phyloP scores from a whole-genome alignment of 345 rosid genomes.

The Schrenkiella parvula region DNA sequence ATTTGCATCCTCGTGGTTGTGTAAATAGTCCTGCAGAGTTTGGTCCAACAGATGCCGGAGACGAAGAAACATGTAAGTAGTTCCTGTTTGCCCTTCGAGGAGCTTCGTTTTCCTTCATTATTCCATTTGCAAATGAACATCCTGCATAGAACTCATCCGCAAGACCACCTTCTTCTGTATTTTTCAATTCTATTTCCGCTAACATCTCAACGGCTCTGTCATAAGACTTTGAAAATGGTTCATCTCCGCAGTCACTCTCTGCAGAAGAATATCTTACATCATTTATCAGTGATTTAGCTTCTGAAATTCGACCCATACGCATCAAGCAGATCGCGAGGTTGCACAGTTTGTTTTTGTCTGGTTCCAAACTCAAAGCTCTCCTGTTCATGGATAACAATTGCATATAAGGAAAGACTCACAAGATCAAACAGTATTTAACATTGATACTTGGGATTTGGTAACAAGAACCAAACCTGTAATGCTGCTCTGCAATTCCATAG shows the following conservation, averaged over 20 bases:
- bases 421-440: not conserved
- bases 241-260: conserved; percentile 44
- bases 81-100: conserved; percentile 12
- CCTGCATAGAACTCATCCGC: conserved; percentile 22
- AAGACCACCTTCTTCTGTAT: not conserved
- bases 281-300: conserved; percentile 63
- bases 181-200: conserved; percentile 35
- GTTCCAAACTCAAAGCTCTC: conserved; percentile 58
- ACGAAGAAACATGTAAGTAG: not conserved
- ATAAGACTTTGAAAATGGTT: conserved; percentile 53
- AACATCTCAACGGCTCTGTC: conserved; percentile 61
- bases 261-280: conserved; percentile 41
- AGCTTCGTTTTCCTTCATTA: conserved; percentile 23
- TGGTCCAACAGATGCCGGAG: conserved; percentile 23
- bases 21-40: conserved; percentile 36
- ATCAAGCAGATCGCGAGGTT: conserved; percentile 77
- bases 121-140: conserved; percentile 19
- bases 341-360: conserved; percentile 68
- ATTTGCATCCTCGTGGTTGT: conserved; percentile 33
- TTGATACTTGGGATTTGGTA: not conserved
- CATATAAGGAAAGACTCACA: not conserved
- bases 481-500: conserved; percentile 68
- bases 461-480: conserved; percentile 48
- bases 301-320: conserved; percentile 56
- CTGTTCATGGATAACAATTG: conserved; percentile 29